phyloP scores from a whole-genome alignment of 2,329 filamentous ascomycete genomes.

The Didymella exigua region DNA sequence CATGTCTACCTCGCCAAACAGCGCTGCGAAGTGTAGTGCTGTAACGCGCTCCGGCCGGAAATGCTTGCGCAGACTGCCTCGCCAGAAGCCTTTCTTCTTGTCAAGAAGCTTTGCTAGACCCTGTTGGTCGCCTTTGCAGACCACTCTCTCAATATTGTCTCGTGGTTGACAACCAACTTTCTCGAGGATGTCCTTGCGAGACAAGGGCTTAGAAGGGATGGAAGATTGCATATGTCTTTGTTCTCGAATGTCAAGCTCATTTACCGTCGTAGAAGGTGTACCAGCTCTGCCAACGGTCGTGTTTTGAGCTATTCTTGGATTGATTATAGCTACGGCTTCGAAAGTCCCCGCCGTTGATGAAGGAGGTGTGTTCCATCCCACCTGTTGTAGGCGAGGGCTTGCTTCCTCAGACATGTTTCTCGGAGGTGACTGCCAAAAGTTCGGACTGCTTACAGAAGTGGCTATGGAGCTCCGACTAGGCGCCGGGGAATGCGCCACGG shows the following conservation, averaged over 20 bases:
- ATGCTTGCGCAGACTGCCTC: background rate
- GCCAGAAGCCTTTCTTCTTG: background rate
- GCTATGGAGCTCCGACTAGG: background rate
- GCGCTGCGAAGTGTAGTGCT: background rate
- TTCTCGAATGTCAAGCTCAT: background rate
- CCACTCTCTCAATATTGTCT: background rate
- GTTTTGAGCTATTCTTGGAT: background rate
- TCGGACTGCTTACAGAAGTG: background rate
- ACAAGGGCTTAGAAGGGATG: background rate
- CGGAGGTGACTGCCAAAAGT: background rate
- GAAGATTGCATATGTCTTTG: background rate
- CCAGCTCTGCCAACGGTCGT: too few relatives aligned
- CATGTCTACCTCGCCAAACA: background rate
- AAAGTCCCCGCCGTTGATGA: background rate
- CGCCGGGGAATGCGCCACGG: background rate
- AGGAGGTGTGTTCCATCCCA: background rate
- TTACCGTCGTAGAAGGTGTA: background rate
- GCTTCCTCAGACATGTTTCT: background rate
- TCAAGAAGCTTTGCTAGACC: background rate
- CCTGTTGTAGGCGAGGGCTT: background rate
- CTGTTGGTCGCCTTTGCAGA: background rate
- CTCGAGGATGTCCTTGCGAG: background rate
- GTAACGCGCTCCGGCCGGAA: background rate
- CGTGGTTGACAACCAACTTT: background rate
- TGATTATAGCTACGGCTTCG: background rate